Base-by-base conservation (phyloP, 1,284 basidiomycete species). In the Rhodotorula sp. region DNA sequence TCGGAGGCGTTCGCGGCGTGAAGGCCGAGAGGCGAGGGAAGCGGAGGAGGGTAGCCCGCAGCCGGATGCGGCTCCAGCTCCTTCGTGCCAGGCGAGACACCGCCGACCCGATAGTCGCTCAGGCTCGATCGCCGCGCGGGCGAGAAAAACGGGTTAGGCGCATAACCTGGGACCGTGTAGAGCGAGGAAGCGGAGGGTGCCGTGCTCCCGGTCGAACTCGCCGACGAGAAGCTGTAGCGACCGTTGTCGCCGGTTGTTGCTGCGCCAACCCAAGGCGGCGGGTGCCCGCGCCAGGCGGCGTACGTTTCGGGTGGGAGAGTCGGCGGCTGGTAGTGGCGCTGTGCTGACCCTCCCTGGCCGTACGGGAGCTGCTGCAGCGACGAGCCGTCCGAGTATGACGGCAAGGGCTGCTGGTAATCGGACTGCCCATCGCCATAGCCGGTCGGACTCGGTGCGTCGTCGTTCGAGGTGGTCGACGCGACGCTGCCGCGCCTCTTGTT, bases 401-500 rank as follows among this genome's bases (percentile, higher is more conserved):
- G 63, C 0, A 34, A 48, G 3, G 48, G 23, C 1, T 41, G 55
- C 25, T 34, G 34, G 34, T 10, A 34, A 12, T 56, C 50, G 21
- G 23, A 41, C 41, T 21, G 55, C 34, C 27, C 3, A 23, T 42
- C 55, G 54, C 14, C 34, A n/a, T 23, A 23, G 42, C 41, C 42
- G 17, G 19, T 54, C 27, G 21, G 9, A 10, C 45, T 2, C 16
- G 19, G 34, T 4, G 49, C 41, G 8, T 70, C 68, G 54, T 71
- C 70, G 14, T 45, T 59, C 50, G 70, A 71, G n/a, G 53, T 54
- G 2, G 48, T 61, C 66, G 70, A 71, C 16, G 59, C 62, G 23
- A 64, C 60, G 57, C 72, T 73, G n/a, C 45, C 54, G 46, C 56
- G 34, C 25, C 59, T 21, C 42, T 61, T 34, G 7, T 67, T 46